Conservation (phyloP, 2,329 filamentous ascomycete genomes). For the Talaromyces piceae region DNA sequence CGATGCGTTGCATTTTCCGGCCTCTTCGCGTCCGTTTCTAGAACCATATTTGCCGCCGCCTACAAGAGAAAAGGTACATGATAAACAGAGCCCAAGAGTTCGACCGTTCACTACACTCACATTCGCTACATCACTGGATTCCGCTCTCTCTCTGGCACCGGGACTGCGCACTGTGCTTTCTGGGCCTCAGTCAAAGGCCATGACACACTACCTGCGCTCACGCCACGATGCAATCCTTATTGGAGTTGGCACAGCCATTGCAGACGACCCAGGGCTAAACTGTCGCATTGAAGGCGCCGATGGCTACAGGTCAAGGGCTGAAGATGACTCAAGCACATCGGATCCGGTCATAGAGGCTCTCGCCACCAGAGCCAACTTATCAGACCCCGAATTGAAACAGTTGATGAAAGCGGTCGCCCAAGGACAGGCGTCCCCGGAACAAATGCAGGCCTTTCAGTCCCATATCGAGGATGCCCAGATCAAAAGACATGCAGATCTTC, state of each 20-base stretch:
- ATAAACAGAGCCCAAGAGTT: too few species aligned
- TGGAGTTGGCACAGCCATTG: constrained; percentile 73
- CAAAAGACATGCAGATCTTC: background rate
- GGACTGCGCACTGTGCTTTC: constrained; percentile 78
- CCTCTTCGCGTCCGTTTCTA: constrained; percentile 3
- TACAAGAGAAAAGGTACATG: background rate
- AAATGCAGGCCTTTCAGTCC: background rate
- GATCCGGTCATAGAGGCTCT: constrained; percentile 1
- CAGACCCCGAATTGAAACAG: constrained; percentile 2
- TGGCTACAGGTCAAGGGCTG: constrained; percentile 27
- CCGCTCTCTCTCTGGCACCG: constrained; percentile 65
- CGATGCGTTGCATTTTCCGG: constrained; percentile 5
- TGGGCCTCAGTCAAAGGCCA: constrained; percentile 73
- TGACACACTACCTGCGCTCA: constrained; percentile 86
- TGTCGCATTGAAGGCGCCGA: constrained; percentile 60
- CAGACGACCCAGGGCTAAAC: constrained; percentile 80
- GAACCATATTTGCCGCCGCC: constrained; percentile 7
- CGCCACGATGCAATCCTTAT: constrained; percentile 78
- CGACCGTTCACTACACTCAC: constrained; percentile 12
- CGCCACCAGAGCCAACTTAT: background rate
- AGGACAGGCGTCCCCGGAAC: background rate
- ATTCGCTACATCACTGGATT: constrained; percentile 75
- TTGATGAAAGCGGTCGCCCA: constrained; percentile 1
- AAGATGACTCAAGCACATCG: background rate
- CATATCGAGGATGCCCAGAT: background rate